Base-by-base conservation (phyloP, 2,329 filamentous ascomycete species). In the Beauveria rudraprayagi region DNA sequence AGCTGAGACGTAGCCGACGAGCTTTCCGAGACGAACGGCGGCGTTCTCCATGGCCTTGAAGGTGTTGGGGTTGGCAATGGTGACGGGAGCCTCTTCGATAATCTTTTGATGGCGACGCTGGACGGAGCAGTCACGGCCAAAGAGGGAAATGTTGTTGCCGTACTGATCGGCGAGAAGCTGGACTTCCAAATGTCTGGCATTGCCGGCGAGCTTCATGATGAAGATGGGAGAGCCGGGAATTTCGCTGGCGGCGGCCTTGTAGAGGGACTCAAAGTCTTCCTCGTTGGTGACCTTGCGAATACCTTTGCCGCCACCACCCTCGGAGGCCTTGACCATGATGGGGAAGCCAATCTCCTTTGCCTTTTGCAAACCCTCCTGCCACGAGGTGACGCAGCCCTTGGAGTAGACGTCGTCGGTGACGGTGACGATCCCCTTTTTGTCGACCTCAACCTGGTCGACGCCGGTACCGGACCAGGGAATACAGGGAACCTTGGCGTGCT, bases 291-390 rank as follows among this genome's bases (percentile, higher is more conserved):
- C 94, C 79, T 97, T 97, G 73, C 95, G 91, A 73, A 99, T 99
- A 83, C 94, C 94, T 82, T 99, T 99, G 73, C 94, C 94, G 79
- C 94, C 94, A 79, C 94, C 94, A 78, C 94, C 94, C 80, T 99
- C 94, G 3, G 94, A 97, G n/a, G 94, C 94, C 82, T 99, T 99
- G 75, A 99, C 91, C 94, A 99, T 99, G 80, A 99, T 90, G 17
- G 94, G 94, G 80, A 99, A 99, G 67, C 94, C 94, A 74, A 99
- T 99, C 71, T 91, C 83, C 73, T 84, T 86, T 63, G 94, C 94
- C 71, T 89, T 92, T 71, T 84, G 79, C 56, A 99, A 83, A 77
- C 93, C 94, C 77, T 99, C 92, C 76, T 96, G 80, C 76, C 91
- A 92, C 24, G 90, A 92, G 72, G 85, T 85, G 53, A 96, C 94